Evolutionary conservation across 768 basidiomycete genomes (phyloP).

Genomic region (Mrakia gelida): DNA sequence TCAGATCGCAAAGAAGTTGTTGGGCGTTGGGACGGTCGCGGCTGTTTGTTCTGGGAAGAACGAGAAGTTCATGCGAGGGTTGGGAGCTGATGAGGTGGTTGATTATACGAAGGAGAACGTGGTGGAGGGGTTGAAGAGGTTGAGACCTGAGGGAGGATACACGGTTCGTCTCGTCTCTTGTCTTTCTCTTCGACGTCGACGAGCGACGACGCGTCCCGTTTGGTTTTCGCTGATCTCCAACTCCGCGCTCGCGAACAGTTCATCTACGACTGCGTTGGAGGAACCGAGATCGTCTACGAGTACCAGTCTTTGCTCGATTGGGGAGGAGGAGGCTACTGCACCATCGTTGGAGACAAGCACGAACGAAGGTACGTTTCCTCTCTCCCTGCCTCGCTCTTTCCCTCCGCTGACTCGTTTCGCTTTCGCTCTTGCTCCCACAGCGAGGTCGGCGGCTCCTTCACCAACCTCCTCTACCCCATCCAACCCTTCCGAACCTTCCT

Average conservation of each 20-base stretch:
- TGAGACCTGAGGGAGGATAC: constrained; percentile 43
- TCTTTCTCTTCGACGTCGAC: too few relatives aligned
- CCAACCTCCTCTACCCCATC: constrained; percentile 10
- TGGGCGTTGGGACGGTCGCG: constrained; percentile 47
- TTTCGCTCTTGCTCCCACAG: background rate
- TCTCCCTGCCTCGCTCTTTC: too few relatives aligned
- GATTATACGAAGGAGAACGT: constrained; percentile 32
- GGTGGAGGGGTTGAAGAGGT: constrained; percentile 25
- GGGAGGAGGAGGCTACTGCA: constrained; percentile 19
- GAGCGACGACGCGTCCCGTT: too few relatives aligned
- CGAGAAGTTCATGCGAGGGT: constrained; percentile 53
- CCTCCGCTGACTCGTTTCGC: background rate
- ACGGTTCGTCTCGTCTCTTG: too few relatives aligned
- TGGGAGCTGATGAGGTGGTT: constrained; percentile 64
- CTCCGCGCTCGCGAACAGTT: constrained; percentile 43
- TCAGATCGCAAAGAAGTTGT: constrained; percentile 59
- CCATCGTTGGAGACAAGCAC: constrained; percentile 37
- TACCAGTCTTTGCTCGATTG: background rate
- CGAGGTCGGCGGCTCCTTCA: background rate
- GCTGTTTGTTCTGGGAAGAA: constrained; percentile 61
- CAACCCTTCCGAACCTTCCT: constrained; percentile 24
- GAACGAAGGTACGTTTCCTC: constrained; percentile 28
- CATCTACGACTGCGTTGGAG: constrained; percentile 59
- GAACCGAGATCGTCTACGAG: constrained; percentile 42
- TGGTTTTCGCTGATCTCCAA: too few relatives aligned